Evolutionary conservation across 108 stramenopile species (phyloP), one percentile per base, ranked within the genome.

Genomic region (Parmales sp.): DNA sequence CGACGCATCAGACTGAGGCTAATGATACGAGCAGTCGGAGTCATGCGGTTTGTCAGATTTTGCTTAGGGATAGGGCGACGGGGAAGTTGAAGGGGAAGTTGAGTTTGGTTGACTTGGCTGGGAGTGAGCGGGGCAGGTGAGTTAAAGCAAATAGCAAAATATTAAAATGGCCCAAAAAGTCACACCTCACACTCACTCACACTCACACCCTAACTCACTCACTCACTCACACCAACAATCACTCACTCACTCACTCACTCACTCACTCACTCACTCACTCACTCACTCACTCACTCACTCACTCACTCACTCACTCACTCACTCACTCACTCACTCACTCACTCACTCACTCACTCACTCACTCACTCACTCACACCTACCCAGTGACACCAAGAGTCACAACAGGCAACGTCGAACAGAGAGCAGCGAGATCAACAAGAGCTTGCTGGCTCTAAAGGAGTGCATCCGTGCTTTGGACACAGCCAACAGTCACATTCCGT

Each of bases 21-120:
- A 94, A 93, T 68, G 94, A 95, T 71, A 79, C 77, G 29, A 90
- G 88, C 2, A 90, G 88, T 22, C 82, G 97, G 6, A 95, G 94
- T 0, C 98, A 99, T 78, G 95, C 98, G 72, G 91, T 99, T 72
- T 98, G 96, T 65, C 95, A 96, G 76, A 88, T 99, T 44, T 60
- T 83, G 28, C 73, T 97, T n/a, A 78, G 90, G 19, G 86, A 92
- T 31, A 72, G 46, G 38, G 45, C 26, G 19, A 63, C 67, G 22
- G 83, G 80, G 29, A 77, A 77, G 45, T 66, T 95, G 44, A 73
- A 72, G 20, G 95, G 95, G 7, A 95, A 96, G 72, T 77, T 99
- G 0, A 83, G 79, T 41, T 72, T 99, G 45, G 96, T 99, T 26
- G 98, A 99, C 67, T 72, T 99, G 25, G 98, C 98, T 0, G 98